These are phyloP conservation scores for Oenanthe javanica DNA, from an alignment of 140 eudicot species.

Conservation along the genomic window DNA sequence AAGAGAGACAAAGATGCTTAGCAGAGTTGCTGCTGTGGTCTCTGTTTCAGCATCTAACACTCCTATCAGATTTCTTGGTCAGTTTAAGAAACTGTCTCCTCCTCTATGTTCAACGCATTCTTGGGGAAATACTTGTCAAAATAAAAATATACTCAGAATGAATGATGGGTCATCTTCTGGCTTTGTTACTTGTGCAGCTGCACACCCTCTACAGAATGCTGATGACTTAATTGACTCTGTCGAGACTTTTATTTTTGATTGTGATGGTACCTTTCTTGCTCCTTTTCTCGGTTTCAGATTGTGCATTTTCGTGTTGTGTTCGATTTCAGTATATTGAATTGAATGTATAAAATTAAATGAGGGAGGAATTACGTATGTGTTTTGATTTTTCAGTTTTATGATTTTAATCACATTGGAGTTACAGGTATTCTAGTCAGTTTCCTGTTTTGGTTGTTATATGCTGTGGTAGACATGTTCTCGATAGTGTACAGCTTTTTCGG, in stretches of 20 bases:
- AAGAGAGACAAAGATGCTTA: constrained; percentile 19
- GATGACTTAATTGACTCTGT: constrained; percentile 79
- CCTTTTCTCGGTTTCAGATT: background rate
- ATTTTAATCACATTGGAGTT: too few species aligned
- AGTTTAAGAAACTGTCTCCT: constrained; percentile 12
- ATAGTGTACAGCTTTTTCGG: too few species aligned
- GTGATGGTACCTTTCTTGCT: constrained; percentile 49
- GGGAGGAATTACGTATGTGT: too few species aligned
- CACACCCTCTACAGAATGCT: constrained; percentile 40
- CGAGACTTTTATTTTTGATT: constrained; percentile 92
- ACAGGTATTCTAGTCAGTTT: too few species aligned
- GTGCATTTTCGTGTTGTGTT: too few species aligned
- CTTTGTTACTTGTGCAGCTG: constrained; percentile 26
- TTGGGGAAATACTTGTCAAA: background rate
- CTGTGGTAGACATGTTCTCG: too few species aligned
- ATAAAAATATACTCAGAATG: constrained; percentile 5
- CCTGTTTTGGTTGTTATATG: too few species aligned
- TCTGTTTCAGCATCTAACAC: constrained; percentile 13
- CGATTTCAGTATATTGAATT: too few species aligned
- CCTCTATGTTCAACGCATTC: constrained; percentile 12
- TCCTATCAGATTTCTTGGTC: background rate
- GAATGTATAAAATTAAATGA: too few species aligned
- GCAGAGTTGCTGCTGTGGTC: constrained; percentile 12
- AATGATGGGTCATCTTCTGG: background rate
- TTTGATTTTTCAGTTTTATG: too few species aligned